phyloP scores from a whole-genome alignment of 2,329 filamentous ascomycete species.

The Pseudopithomyces chartarum region DNA sequence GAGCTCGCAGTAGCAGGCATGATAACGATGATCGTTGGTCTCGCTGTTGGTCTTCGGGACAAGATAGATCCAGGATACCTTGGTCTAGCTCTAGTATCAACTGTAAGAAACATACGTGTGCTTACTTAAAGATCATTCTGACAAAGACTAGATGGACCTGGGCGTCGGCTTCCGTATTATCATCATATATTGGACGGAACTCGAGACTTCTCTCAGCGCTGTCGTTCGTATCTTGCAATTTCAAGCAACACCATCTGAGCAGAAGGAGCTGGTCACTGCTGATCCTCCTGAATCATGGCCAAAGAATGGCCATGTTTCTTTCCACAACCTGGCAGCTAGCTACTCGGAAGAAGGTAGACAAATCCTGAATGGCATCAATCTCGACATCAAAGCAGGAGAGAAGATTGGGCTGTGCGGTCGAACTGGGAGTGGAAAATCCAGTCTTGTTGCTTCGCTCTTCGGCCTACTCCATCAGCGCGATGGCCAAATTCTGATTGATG shows the following conservation, averaged over 20 bases:
- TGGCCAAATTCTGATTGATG: conserved; percentile 54
- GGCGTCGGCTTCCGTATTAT: conserved; percentile 88
- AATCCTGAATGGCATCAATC: conserved; percentile 48
- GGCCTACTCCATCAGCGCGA: conserved; percentile 45
- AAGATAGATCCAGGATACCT: conserved; percentile 74
- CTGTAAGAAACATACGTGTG: conserved; percentile 75
- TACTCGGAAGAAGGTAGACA: conserved; percentile 29
- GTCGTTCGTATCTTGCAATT: conserved; percentile 90
- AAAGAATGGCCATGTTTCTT: conserved; percentile 41
- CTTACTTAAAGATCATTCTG: conserved; percentile 82
- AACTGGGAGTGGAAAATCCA: conserved; percentile 54
- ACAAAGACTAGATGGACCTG: conserved; percentile 94
- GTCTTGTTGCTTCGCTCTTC: conserved; percentile 47
- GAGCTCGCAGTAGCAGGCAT: conserved; percentile 92
- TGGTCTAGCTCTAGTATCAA: conserved; percentile 87
- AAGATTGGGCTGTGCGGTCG: conserved; percentile 55
- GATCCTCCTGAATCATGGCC: conserved; percentile 44
- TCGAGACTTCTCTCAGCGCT: conserved; percentile 96
- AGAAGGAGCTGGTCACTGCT: conserved; percentile 79
- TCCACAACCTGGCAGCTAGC: conserved; percentile 44
- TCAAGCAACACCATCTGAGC: conserved; percentile 85
- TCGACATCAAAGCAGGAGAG: conserved; percentile 43
- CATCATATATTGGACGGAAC: conserved; percentile 69
- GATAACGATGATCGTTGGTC: conserved; percentile 79
- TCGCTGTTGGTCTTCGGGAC: conserved; percentile 76